phyloP scores from a whole-genome alignment of 257 asterid genomes.

The Salvia splendens region DNA sequence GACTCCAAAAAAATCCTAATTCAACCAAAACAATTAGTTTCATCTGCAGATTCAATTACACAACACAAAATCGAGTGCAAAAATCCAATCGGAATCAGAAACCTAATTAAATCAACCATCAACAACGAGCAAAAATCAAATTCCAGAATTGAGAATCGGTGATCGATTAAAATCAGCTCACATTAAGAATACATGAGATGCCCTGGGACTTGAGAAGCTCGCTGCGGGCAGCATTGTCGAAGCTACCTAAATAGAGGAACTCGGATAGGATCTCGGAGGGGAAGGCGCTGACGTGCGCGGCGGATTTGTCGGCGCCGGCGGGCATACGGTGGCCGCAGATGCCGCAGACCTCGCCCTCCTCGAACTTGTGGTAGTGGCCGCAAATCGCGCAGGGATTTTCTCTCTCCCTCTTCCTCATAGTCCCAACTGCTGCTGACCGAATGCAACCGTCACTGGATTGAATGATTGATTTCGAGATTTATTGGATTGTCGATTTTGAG shows the following conservation, averaged over 20 bases:
- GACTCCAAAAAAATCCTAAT: no score
- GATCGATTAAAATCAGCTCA: constrained; percentile 25
- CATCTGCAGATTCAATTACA: neutral
- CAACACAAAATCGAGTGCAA: neutral
- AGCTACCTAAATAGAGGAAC: constrained; percentile 89
- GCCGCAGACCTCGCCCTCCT: constrained; percentile 89
- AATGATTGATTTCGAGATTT: no score
- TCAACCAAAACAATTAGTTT: no score
- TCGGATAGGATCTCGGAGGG: constrained; percentile 97
- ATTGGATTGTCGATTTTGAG: no score
- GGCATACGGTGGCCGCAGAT: constrained; percentile 89
- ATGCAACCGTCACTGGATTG: no score
- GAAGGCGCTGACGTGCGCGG: constrained; percentile 76
- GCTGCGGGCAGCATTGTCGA: constrained; percentile 89
- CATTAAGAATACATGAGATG: constrained; percentile 87
- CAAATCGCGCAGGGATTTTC: constrained; percentile 91
- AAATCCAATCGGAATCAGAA: neutral
- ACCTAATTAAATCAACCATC: no score
- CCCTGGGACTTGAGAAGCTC: constrained; percentile 95
- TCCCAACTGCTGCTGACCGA: no score
- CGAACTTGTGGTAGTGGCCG: constrained; percentile 96
- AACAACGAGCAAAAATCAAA: neutral
- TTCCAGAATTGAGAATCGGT: no score
- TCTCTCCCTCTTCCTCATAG: constrained; percentile 85
- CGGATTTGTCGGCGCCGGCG: constrained; percentile 47